A percentile compares a stretch with the other conserved stretches of the same genome.
phyloP scores from a whole-genome alignment of 805 yeast species.

The Cyberlindnera xylosilytica region DNA sequence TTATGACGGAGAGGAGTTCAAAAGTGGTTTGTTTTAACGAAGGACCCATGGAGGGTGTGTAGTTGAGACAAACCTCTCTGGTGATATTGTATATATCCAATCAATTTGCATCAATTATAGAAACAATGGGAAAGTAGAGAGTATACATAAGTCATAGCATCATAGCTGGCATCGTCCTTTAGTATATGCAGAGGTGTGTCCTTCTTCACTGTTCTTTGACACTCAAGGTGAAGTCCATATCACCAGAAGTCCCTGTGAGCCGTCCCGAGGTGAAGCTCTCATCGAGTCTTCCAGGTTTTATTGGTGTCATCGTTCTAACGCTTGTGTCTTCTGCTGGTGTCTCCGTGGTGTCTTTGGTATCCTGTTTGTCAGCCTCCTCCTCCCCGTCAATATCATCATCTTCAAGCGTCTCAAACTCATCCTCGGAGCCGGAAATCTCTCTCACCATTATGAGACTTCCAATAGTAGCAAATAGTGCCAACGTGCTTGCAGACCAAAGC shows the following conservation, averaged over 20 bases:
- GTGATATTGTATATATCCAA: background rate
- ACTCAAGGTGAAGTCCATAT: slow-evolving; percentile 1
- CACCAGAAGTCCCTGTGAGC: background rate
- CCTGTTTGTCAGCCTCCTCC: background rate
- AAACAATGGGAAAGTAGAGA: too few relatives aligned
- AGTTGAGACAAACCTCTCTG: background rate
- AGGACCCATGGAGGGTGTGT: background rate
- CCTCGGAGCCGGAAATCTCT: slow-evolving; percentile 6
- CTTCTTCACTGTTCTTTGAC: background rate
- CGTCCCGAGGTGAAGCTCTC: background rate
- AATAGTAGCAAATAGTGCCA: slow-evolving; percentile 17
- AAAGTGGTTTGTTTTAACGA: background rate
- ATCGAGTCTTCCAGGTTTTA: slow-evolving; percentile 1
- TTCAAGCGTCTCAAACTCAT: slow-evolving; percentile 6
- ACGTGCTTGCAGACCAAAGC: slow-evolving; percentile 21
- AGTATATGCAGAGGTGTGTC: too few relatives aligned
- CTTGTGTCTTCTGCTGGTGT: too few relatives aligned
- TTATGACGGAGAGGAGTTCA: slow-evolving; percentile 3
- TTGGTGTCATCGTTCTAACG: too few relatives aligned
- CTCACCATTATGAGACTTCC: slow-evolving; percentile 16
- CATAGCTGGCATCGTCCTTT: too few relatives aligned
- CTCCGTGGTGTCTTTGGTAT: slow-evolving; percentile 1
- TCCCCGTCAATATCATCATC: slow-evolving; percentile 3
- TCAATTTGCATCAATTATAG: background rate
- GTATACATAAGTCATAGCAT: too few relatives aligned